A percentile compares a stretch with the other conserved stretches of the same genome.
Evolutionary conservation across 306 rosid species (phyloP).

Genomic region (Castanea sativa): DNA sequence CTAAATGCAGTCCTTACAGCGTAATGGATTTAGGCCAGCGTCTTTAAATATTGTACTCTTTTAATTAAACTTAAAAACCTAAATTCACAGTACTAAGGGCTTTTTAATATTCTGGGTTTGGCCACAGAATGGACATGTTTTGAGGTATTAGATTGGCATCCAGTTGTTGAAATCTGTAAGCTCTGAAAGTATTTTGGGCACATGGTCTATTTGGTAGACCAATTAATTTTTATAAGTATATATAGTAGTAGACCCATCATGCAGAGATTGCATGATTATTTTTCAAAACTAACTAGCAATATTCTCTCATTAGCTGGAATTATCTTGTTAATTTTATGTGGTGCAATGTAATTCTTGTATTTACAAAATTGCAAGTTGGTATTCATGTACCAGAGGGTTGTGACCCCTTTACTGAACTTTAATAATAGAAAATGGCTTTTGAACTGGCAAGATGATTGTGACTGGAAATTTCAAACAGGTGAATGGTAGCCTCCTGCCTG

Average conservation of each 20-base stretch:
- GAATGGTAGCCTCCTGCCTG: slow-evolving; percentile 95
- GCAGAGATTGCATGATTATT: background rate
- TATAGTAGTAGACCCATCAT: background rate
- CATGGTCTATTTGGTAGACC: background rate
- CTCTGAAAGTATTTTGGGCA: background rate
- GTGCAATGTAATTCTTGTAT: background rate
- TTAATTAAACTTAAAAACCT: background rate
- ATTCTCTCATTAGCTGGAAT: background rate
- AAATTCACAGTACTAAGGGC: background rate
- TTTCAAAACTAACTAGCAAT: background rate
- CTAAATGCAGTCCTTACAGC: background rate
- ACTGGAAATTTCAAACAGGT: slow-evolving; percentile 53
- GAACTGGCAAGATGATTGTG: slow-evolving; percentile 12
- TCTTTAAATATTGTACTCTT: background rate
- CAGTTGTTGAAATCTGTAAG: background rate
- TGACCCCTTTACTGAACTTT: background rate
- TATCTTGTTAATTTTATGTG: background rate
- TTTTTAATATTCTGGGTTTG: background rate
- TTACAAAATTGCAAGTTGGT: background rate
- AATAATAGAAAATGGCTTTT: background rate
- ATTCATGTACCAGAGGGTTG: background rate
- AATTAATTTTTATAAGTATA: too few relatives aligned
- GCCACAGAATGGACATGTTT: background rate
- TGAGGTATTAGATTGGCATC: background rate
- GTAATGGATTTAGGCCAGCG: background rate